Base-by-base conservation (phyloP, 1,139 yeast genomes). In the Torulaspora pretoriensis region DNA sequence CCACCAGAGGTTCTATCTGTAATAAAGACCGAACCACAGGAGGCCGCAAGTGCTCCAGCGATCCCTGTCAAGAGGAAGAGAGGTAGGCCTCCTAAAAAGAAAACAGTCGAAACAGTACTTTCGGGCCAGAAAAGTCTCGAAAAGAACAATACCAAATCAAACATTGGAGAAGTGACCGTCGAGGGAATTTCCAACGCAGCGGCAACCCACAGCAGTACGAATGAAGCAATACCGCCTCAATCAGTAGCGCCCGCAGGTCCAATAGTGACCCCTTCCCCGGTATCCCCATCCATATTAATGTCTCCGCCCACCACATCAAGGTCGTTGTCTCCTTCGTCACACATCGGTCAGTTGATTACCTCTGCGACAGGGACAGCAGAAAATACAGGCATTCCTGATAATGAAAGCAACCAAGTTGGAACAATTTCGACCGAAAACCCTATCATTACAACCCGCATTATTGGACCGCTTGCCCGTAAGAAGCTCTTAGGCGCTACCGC, bases 71-170 rank as follows among this genome's bases (percentile, higher is more conserved):
- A 54, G 40, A 56, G 59, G 35, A 56, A 49, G 48, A 56, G 66
- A 48, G 66, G 66, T 25, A 55, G 65, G 42, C 66, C 67, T 13
- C 65, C 65, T 6, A 63, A 61, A 46, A 54, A 54, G 50, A 59
- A 57, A 49, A 58, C 59, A 6, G 61, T 56, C 2, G 59, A 55
- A 27, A 47, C 59, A 10, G 54, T 56, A 7, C 47, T 55, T 10
- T 43, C 23, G 43, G 38, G 40, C 10, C 44, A 43, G n/a, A 40
- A 41, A 13, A 29, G 41, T 27, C 32, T 16, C 9, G 39, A 31
- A 9, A 46, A 48, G 16, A 43, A 41, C 16, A 34, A 39, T 6
- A 37, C 16, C 13, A 35, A 35, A 23, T 35, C 35, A 12, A 39
- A 32, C 25, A 40, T 32, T 23, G 41, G 35, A 9, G 38, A 26